Conservation (phyloP, 768 basidiomycete genomes). For the Mycena albidolilacea region DNA sequence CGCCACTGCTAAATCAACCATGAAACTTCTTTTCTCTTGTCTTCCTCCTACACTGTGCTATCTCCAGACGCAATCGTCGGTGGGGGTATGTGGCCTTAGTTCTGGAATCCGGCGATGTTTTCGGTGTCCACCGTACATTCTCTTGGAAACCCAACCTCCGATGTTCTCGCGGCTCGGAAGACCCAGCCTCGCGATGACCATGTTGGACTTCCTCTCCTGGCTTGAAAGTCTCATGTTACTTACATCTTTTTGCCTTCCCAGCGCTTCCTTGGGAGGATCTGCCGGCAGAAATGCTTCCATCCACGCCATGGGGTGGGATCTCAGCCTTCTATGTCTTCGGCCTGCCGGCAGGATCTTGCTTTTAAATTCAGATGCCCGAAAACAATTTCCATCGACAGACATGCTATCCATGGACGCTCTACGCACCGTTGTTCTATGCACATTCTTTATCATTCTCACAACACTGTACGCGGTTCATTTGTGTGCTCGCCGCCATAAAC, state of each 20-base stretch:
- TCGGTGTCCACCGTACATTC: not conserved
- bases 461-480: constrained; percentile 5
- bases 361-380: constrained; percentile 1
- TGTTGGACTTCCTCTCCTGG: constrained; percentile 7
- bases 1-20: constrained; percentile 7
- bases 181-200: constrained; percentile 1
- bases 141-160: not conserved
- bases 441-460: not conserved
- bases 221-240: constrained; percentile 3
- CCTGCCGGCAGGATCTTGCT: not conserved
- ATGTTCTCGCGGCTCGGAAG: constrained; percentile 3
- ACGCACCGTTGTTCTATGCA: constrained; percentile 2
- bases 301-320: not conserved
- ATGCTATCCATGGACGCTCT: not conserved
- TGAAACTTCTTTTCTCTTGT: constrained; percentile 2
- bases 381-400: constrained; percentile 4
- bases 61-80: constrained; percentile 3
- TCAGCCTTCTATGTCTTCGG: constrained; percentile 1
- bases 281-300: constrained; percentile 7
- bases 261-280: not conserved
- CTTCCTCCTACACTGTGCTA: constrained; percentile 3
- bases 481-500: constrained; percentile 1
- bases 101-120: not conserved
- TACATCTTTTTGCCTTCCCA: constrained; percentile 5
- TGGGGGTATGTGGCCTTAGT: constrained; percentile 1